phyloP scores from a whole-genome alignment of 2,329 filamentous ascomycete species.

The Hypomyces rosellus region DNA sequence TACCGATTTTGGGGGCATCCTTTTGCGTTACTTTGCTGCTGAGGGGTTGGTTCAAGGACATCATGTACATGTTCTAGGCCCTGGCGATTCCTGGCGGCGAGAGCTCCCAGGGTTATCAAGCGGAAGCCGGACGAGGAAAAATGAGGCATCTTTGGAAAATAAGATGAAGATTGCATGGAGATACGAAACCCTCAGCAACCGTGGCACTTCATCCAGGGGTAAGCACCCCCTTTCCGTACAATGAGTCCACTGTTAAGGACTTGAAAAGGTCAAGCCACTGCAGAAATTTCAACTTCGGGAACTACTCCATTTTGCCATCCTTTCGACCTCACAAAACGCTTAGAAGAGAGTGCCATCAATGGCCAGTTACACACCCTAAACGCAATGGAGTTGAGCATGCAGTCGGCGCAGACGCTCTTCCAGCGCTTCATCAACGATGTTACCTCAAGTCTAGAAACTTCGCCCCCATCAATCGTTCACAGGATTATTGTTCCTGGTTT shows the following conservation, averaged over 20 bases:
- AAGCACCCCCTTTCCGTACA: neutral
- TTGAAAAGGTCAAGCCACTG: constrained; percentile 4
- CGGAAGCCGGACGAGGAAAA: constrained; percentile 33
- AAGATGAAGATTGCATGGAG: constrained; percentile 99
- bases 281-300: constrained; percentile 13
- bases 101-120: constrained; percentile 70
- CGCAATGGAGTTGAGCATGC: constrained; percentile 29
- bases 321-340: constrained; percentile 64
- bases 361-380: constrained; percentile 47
- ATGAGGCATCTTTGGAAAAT: constrained; percentile 45
- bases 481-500: constrained; percentile 79
- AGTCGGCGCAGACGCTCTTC: constrained; percentile 37
- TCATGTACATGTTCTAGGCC: constrained; percentile 75
- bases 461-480: constrained; percentile 59
- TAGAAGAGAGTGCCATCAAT: constrained; percentile 43
- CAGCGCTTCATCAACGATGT: constrained; percentile 56
- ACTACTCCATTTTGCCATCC: constrained; percentile 57
- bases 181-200: constrained; percentile 73
- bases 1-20: constrained; percentile 82
- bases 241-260: neutral
- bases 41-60: constrained; percentile 92
- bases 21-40: constrained; percentile 84
- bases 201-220: constrained; percentile 23
- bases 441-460: constrained; percentile 48
- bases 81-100: constrained; percentile 71